Evolutionary conservation across 495 filamentous ascomycete genomes (phyloP), one percentile per base, ranked within the genome.

Genomic region (Penicillium atrosanguineum): DNA sequence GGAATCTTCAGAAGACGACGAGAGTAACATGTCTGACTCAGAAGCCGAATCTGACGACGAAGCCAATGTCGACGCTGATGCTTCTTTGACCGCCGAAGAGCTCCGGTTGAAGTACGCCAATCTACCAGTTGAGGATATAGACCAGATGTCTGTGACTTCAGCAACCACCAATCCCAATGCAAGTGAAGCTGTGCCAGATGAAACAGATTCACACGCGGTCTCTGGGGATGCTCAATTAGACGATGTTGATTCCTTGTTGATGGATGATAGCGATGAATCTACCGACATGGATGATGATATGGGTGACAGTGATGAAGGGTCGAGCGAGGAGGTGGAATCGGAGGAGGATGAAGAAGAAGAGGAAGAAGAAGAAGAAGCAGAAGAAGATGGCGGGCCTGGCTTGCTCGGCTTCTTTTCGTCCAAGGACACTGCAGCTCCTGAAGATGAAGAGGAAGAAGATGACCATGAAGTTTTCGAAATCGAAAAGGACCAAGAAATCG

Each of bases 241-340:
- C 21, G 85, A 92, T 51, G 81, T 87, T 43, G 86, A 87, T 61
- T 76, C 80, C 20, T 74, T 80, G 25, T 70, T 90, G 37, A 71
- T 86, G 61, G 87, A 89, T 52, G 87, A 88, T 50, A 88, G 82
- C 38, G 90, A 94, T 59, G 87, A 88, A 55, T 94, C 89, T 9
- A 85, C 88, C 7, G 89, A 93, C 53, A 96, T 96, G 92, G 86
- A 91, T 59, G 87, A 91, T 61, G 88, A 93, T 56, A 81, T 88
- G 69, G 84, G 83, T 23, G 86, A 88, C 28, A 86, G 77, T 37
- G 85, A 87, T 39, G 82, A 69, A 18, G 78, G 74, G 18, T 69
- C 67, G 23, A 74, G 69, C 15, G 82, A 80, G 19, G 72, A 68
- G 18, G 72, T 67, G 12, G 70, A 47, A 7, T 59, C 56, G n/a